phyloP scores from a whole-genome alignment of 495 filamentous ascomycete genomes.

The Penicillium ucsense region DNA sequence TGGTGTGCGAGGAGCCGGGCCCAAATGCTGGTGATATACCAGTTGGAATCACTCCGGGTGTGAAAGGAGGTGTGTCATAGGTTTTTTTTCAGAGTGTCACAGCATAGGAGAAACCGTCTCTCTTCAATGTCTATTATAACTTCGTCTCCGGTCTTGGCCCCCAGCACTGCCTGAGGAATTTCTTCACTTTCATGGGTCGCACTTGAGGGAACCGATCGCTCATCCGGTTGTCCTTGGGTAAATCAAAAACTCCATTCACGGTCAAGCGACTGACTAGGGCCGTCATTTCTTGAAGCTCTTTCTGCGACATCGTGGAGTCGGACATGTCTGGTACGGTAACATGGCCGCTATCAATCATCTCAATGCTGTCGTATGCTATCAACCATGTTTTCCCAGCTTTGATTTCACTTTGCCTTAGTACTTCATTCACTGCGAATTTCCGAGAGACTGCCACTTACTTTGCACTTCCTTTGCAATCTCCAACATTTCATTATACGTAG shows the following conservation, averaged over 20 bases:
- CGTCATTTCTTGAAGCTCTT: slow-evolving; percentile 23
- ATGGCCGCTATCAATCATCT: slow-evolving; percentile 35
- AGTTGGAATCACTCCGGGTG: background rate
- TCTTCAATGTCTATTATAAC: too few relatives aligned
- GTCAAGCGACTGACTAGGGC: slow-evolving; percentile 24
- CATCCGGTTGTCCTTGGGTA: slow-evolving; percentile 18
- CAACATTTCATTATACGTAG: slow-evolving; percentile 40
- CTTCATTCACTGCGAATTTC: background rate
- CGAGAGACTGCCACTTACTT: slow-evolving; percentile 19
- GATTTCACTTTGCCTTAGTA: background rate
- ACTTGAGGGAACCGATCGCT: slow-evolving; percentile 20
- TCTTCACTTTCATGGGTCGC: slow-evolving; percentile 16
- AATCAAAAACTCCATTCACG: slow-evolving; percentile 23
- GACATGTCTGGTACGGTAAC: slow-evolving; percentile 37
- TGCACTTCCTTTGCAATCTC: slow-evolving; percentile 34
- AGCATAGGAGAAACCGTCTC: too few relatives aligned
- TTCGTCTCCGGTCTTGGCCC: background rate
- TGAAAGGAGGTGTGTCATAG: too few relatives aligned
- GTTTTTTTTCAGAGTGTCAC: too few relatives aligned
- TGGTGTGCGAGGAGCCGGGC: slow-evolving; percentile 5
- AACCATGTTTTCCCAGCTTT: slow-evolving; percentile 38
- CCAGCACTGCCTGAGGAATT: slow-evolving; percentile 22
- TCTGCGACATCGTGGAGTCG: slow-evolving; percentile 7
- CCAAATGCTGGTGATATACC: slow-evolving; percentile 2
- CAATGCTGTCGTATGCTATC: slow-evolving; percentile 38